A percentile compares a stretch with the other conserved stretches of the same genome.
Conservation (phyloP, 257 asterid genomes). For the Linderniella brevidens region DNA sequence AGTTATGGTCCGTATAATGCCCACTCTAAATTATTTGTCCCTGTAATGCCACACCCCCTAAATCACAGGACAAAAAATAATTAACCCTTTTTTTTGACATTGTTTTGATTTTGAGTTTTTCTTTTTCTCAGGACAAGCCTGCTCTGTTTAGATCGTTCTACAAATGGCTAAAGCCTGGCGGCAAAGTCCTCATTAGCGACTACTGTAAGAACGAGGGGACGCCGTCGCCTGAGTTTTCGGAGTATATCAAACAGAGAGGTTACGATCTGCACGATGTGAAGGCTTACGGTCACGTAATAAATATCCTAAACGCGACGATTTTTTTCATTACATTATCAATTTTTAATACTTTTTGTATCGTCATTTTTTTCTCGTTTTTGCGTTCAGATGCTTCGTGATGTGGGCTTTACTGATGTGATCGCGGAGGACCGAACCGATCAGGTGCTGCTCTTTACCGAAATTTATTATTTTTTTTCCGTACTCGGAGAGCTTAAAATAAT, state of each 20-base stretch:
- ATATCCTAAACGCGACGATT: too few species aligned
- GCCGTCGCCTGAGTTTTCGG: slow-evolving; percentile 52
- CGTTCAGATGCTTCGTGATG: slow-evolving; percentile 75
- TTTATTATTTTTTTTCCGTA: too few species aligned
- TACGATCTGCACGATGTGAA: slow-evolving; percentile 75
- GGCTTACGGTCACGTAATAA: slow-evolving; percentile 80
- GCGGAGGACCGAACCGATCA: slow-evolving; percentile 92
- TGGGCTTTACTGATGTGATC: slow-evolving; percentile 68
- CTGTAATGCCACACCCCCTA: too few species aligned
- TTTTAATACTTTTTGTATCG: too few species aligned
- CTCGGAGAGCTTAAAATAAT: background rate
- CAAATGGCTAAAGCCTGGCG: slow-evolving; percentile 98
- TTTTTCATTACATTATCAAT: too few species aligned
- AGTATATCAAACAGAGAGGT: slow-evolving; percentile 80
- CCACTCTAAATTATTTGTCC: too few species aligned
- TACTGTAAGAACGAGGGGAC: slow-evolving; percentile 76
- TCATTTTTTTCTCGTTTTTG: slow-evolving; percentile 5
- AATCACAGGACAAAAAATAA: too few species aligned
- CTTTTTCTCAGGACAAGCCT: slow-evolving; percentile 68
- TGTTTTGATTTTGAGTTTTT: too few species aligned
- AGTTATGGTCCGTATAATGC: too few species aligned
- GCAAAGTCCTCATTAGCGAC: slow-evolving; percentile 78
- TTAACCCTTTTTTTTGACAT: too few species aligned
- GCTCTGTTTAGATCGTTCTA: slow-evolving; percentile 76
- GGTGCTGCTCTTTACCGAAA: slow-evolving; percentile 20